Base-by-base conservation (phyloP, 805 yeast species). In the Babjeviella inositovora region DNA sequence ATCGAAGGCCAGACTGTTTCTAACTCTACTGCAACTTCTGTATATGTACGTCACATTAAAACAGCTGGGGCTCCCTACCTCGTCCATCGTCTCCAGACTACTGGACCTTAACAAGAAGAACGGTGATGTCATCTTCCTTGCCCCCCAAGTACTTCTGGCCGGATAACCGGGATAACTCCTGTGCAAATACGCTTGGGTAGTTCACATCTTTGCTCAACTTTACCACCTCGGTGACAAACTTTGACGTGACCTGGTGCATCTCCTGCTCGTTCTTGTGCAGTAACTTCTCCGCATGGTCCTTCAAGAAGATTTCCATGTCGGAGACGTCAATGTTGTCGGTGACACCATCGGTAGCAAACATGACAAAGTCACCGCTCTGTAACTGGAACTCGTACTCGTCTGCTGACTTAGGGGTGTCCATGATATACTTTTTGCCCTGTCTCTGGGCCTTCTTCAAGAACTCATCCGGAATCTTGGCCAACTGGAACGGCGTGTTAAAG, bases 341-440 rank as follows among this genome's bases (percentile, higher is more conserved):
- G 23, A 87, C 75, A 15, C 98, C 98, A 49, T 87, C 98, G 0
- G 96, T 82, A 19, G 93, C 92, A 39, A 87, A 72, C 24, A 90
- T 43, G 4, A 87, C 64, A 11, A 90, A 51, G 43, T 87, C 98
- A 23, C 72, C 69, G 25, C 63, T 63, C 37, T 70, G 41, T 19
- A 87, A 52, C 32, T 76, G 62, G 56, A 77, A 75, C 2, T 48
- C 45, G 36, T 74, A 72, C 25, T 53, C 60, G 32, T 76, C 92
- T 0, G 90, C 77, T 29, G 62, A 68, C 0, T 47, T 39, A 2
- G 95, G 93, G 7, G 54, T 43, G 41, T 82, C 85, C 38, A 67
- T 68, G 22, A 84, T 70, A 41, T 71, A 80, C 19, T 69, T 55
- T 17, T 70, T 57, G 2, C 75, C 72, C 25, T 59, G 62, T 20